Evolutionary conservation across 2,329 filamentous ascomycete species (phyloP).

Genomic region (Penicillium freii): DNA sequence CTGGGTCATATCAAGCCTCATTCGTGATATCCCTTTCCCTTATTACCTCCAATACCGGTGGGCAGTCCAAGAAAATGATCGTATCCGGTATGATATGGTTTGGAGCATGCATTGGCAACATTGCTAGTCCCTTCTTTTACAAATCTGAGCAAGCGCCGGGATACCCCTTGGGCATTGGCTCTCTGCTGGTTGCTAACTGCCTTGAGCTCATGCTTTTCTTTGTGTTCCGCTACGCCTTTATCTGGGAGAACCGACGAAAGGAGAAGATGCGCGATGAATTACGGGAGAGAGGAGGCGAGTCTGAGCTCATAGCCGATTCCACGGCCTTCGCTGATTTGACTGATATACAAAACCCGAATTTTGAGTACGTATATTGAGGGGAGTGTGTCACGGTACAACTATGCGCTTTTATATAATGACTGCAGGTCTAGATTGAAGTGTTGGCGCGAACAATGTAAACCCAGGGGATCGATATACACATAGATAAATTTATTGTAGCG

Average conservation of each 20-base stretch:
- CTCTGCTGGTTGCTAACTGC: neutral
- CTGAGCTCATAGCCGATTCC: neutral
- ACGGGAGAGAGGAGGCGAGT: conserved; percentile 8
- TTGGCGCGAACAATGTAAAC: neutral
- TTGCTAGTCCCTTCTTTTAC: conserved; percentile 19
- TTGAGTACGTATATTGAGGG: neutral
- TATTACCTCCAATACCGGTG: conserved; percentile 28
- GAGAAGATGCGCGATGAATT: neutral
- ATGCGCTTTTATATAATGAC: too few relatives aligned
- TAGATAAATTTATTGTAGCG: too few relatives aligned
- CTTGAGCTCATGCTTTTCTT: neutral
- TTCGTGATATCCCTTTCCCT: conserved; percentile 35
- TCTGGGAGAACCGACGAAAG: neutral
- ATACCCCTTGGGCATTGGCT: conserved; percentile 12
- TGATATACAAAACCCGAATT: neutral
- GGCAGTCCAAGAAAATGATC: conserved; percentile 30
- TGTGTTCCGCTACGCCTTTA: neutral
- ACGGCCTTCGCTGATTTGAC: neutral
- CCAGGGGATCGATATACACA: neutral
- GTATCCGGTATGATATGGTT: conserved; percentile 29
- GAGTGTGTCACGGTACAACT: too few relatives aligned
- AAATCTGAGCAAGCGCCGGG: conserved; percentile 17
- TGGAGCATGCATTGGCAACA: conserved; percentile 28
- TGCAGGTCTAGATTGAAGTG: too few relatives aligned
- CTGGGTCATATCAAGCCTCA: conserved; percentile 29